Evolutionary conservation across 2,329 filamentous ascomycete species (phyloP).

Genomic region (Neoarthrinium moseri): DNA sequence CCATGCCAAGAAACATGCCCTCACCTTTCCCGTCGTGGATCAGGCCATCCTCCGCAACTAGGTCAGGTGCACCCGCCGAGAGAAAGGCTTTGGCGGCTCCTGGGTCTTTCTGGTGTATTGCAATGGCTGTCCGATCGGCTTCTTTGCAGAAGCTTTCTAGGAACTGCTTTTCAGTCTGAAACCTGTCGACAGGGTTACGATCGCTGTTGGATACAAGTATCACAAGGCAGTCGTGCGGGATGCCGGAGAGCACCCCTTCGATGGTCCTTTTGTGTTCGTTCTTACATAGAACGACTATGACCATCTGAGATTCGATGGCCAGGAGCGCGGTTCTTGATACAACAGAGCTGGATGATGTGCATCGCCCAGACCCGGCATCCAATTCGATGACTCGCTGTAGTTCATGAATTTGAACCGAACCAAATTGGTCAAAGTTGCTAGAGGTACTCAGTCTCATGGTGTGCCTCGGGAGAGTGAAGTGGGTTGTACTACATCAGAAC

Average conservation of each 20-base stretch:
- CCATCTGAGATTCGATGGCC: slow-evolving; percentile 15
- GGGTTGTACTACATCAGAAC: too few relatives aligned
- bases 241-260: slow-evolving; percentile 24
- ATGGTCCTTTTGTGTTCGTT: slow-evolving; percentile 25
- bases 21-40: slow-evolving; percentile 30
- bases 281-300: slow-evolving; percentile 31
- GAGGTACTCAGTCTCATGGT: slow-evolving; percentile 3
- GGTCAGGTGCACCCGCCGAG: slow-evolving; percentile 18
- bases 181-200: slow-evolving; percentile 13
- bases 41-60: slow-evolving; percentile 16
- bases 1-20: slow-evolving; percentile 30
- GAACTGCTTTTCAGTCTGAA: slow-evolving; percentile 19
- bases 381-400: slow-evolving; percentile 5
- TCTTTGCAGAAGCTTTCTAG: slow-evolving; percentile 17
- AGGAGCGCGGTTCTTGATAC: background rate
- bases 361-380: background rate
- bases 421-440: slow-evolving; percentile 4
- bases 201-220: slow-evolving; percentile 29
- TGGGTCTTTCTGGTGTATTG: slow-evolving; percentile 27
- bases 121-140: slow-evolving; percentile 18
- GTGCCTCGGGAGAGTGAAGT: background rate
- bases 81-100: slow-evolving; percentile 21
- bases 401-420: slow-evolving; percentile 4
- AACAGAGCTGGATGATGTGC: background rate
- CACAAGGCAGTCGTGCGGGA: slow-evolving; percentile 26